Evolutionary conservation across 1,139 yeast genomes (phyloP), one percentile per base, ranked within the genome.

Genomic region (Suhomyces bokatorum): DNA sequence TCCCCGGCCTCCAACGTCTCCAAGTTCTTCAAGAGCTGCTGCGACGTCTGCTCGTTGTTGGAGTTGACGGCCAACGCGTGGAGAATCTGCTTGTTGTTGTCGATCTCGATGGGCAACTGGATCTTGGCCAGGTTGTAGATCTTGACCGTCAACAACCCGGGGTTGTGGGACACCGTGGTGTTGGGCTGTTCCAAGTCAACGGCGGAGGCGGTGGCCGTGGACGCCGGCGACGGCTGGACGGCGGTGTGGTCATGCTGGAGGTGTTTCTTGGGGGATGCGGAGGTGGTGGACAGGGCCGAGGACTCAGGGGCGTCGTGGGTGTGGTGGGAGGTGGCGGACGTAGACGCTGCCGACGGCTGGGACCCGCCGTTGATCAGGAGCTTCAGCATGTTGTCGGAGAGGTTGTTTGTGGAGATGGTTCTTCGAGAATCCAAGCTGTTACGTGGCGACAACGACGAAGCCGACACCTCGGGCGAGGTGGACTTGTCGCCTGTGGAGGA

Each of bases 141-240:
- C 52, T 85, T 83, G 24, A 87, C 85, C 0, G 87, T 83, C 44
- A 87, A 70, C 26, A 86, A 64, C 0, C 95, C 95, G 0, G 95
- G 93, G 42, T 66, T 64, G 22, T 39, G 43, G 12, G 40, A 39
- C 10, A 36, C 40, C 6, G 44, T 40, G 44, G 46, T 37, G 33
- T 44, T 45, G 5, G 47, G 48, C 9, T 42, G 40, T 17, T 48
- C 49, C 28, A 39, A 29, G 6, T 48, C 48, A 3, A 17, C 17
- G 5, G n/a, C n/a, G 10, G 47, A 20, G 20, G 47, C 27, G 3
- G 49, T 33, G 7, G 50, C 32, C 38, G 48, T 11, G 9, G 37
- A 12, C n/a, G 24, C 28, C 22, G 11, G 32, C 31, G 9, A 32
- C 20, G 5, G 46, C 26, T 7, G 39, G 37, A n/a, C n/a, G 6